Percentiles rank a stretch among this genome's conserved stretches.
Conservation (phyloP, 768 basidiomycete species). For the Mycena latifolia region DNA sequence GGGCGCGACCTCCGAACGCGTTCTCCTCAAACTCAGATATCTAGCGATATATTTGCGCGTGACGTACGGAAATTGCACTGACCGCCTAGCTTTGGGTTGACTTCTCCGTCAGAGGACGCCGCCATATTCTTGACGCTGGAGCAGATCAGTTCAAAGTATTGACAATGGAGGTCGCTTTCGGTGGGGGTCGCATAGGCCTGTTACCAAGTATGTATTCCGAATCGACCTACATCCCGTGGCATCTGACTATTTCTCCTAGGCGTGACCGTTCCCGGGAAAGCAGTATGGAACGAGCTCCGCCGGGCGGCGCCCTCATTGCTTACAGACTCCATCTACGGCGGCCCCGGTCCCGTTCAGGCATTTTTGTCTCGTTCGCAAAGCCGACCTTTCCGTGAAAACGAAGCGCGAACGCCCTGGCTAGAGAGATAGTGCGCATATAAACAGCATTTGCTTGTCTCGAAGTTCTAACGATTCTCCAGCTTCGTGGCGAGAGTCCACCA, state of each 20-base stretch:
- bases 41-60: slow-evolving; percentile 26
- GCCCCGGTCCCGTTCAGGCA: slow-evolving; percentile 25
- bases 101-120: slow-evolving; percentile 17
- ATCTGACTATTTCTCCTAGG: slow-evolving; percentile 7
- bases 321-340: slow-evolving; percentile 33
- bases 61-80: slow-evolving; percentile 16
- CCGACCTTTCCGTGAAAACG: background rate
- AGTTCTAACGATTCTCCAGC: background rate
- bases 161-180: slow-evolving; percentile 25
- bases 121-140: slow-evolving; percentile 23
- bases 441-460: background rate
- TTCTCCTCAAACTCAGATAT: slow-evolving; percentile 29
- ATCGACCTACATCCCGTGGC: too few relatives aligned
- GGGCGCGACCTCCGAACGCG: slow-evolving; percentile 29
- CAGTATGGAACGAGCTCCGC: slow-evolving; percentile 31
- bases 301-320: slow-evolving; percentile 2
- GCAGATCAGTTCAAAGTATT: slow-evolving; percentile 26
- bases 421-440: slow-evolving; percentile 29
- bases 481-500: slow-evolving; percentile 7
- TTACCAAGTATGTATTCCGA: slow-evolving; percentile 22
- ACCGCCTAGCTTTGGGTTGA: background rate
- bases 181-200: slow-evolving; percentile 29
- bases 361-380: slow-evolving; percentile 26
- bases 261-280: slow-evolving; percentile 20
- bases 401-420: slow-evolving; percentile 14